Evolutionary conservation across 140 eudicot species (phyloP), one percentile per base, ranked within the genome.

Genomic region (Ambrosia hybrid): DNA sequence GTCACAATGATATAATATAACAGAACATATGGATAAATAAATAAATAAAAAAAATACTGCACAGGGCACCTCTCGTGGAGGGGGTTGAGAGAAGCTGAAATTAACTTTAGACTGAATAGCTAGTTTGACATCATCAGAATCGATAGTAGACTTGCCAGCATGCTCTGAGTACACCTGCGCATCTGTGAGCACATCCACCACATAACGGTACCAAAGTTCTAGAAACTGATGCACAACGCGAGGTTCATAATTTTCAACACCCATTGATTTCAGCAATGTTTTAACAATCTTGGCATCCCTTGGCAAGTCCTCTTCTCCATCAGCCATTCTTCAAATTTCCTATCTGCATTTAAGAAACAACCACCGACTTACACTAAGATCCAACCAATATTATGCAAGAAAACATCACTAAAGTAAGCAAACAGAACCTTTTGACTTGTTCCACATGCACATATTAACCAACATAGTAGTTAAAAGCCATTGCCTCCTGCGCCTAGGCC

Each of bases 71-170:
- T 89, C 98, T 57, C 95, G 86, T 1, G 96, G 95, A 51, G 95
- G 98, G 73, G 98, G 98, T 81, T 92, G 95, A 2, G 96, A 85
- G 85, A 92, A 92, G 89, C 93, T 89, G 76, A 82, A 87, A 60
- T 89, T 89, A 82, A 87, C 88, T 84, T 89, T 87, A 2, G 93
- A 87, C 76, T 92, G 98, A 75, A 92, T 89, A 1, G 93, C 96
- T 15, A 92, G 95, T 81, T 89, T 92, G 39, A 89, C 88, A 76
- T 89, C 96, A 71, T 92, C 98, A 13, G 83, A 87, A 65, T 92
- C 98, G 33, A 89, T 92, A 12, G 78, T 69, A 14, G 84, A 26
- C 81, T 89, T 92, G 4, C 89, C 91, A 33, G 95, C 96, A 75
- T 92, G 96, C 62, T 92, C 98, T 0, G 96, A 85, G 66, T 87